Evolutionary conservation across 345 rosid genomes (phyloP).

Genomic region (Melaleuca alternifolia): DNA sequence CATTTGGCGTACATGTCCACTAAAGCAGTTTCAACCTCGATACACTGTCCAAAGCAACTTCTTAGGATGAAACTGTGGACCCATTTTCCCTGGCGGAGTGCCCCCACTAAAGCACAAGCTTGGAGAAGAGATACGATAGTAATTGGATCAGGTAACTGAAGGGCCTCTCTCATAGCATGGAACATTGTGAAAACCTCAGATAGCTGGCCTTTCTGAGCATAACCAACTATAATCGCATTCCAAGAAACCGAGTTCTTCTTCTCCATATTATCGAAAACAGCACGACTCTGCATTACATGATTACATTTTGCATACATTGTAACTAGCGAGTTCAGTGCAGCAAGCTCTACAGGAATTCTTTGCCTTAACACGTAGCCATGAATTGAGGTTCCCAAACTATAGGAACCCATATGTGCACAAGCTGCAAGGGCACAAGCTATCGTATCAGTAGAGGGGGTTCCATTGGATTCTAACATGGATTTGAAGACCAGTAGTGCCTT

Average conservation of each 20-base stretch:
- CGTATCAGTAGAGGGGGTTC: slow-evolving; percentile 43
- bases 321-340: slow-evolving; percentile 55
- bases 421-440: slow-evolving; percentile 58
- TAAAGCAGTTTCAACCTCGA: slow-evolving; percentile 47
- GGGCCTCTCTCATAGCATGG: slow-evolving; percentile 26
- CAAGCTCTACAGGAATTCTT: slow-evolving; percentile 28
- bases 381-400: slow-evolving; percentile 42
- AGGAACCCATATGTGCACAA: slow-evolving; percentile 52
- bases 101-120: slow-evolving; percentile 49
- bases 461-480: slow-evolving; percentile 37
- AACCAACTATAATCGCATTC: slow-evolving; percentile 74
- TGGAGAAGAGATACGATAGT: slow-evolving; percentile 60
- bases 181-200: slow-evolving; percentile 36
- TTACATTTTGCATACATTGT: slow-evolving; percentile 70
- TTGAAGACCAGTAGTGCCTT: slow-evolving; percentile 39
- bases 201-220: slow-evolving; percentile 51
- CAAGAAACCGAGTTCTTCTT: slow-evolving; percentile 58
- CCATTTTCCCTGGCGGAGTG: slow-evolving; percentile 53
- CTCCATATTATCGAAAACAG: slow-evolving; percentile 40
- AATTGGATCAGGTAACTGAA: slow-evolving; percentile 49
- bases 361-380: slow-evolving; percentile 52
- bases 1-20: slow-evolving; percentile 81
- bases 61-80: slow-evolving; percentile 49
- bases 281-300: slow-evolving; percentile 32
- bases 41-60: slow-evolving; percentile 30